These are phyloP conservation scores for Closterium sp. DNA, from an alignment of 139 green algal species.

Conservation along the genomic window DNA sequence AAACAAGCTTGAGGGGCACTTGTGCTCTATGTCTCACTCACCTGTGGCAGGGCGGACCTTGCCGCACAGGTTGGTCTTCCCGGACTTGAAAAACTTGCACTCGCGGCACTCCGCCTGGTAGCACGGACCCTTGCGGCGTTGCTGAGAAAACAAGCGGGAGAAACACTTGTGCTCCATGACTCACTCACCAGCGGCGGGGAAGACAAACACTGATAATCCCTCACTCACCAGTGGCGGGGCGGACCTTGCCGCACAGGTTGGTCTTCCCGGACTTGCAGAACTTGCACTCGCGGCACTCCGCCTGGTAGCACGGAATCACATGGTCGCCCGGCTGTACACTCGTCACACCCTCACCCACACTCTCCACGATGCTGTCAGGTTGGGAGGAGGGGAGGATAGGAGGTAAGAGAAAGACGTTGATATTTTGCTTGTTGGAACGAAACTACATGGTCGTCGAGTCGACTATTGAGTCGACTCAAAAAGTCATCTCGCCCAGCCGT, in stretches of 20 bases:
- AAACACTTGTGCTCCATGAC: too few relatives aligned
- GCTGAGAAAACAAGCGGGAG: too few relatives aligned
- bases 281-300: constrained; percentile 74
- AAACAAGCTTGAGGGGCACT: too few relatives aligned
- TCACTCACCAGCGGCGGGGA: constrained; percentile 4
- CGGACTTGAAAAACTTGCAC: constrained; percentile 93
- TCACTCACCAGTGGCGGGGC: constrained; percentile 17
- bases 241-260: constrained; percentile 82
- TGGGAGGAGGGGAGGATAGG: neutral
- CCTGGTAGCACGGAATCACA: constrained; percentile 53
- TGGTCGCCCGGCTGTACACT: constrained; percentile 74
- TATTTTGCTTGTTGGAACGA: neutral
- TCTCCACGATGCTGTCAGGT: constrained; percentile 74
- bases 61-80: constrained; percentile 90
- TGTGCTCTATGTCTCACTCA: too few relatives aligned
- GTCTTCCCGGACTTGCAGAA: constrained; percentile 90
- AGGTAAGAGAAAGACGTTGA: neutral
- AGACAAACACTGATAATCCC: constrained; percentile 50
- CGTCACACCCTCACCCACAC: constrained; percentile 77
- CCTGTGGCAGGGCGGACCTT: constrained; percentile 24
- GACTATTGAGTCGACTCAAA: neutral
- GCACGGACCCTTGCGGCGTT: too few relatives aligned
- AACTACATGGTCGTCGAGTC: neutral
- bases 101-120: constrained; percentile 69
- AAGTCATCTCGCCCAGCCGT: too few relatives aligned